A percentile compares a stretch with the other conserved stretches of the same genome.
Evolutionary conservation across 441 rosid species (phyloP).

Genomic region (Populus hybrid): DNA sequence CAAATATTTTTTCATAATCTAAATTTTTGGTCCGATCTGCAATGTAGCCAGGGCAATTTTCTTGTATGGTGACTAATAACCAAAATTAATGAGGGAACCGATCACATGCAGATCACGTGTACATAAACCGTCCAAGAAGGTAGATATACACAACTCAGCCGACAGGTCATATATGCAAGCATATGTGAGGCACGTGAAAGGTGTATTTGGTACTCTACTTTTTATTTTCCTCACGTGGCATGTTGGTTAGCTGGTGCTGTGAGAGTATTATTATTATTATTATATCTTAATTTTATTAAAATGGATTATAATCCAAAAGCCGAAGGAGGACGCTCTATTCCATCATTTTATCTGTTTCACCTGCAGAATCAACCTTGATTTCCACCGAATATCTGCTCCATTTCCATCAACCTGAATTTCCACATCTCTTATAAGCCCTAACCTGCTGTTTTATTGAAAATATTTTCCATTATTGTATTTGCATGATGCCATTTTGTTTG

Average conservation of each 20-base stretch:
- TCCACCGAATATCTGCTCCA: background rate
- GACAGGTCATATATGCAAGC: conserved; percentile 24
- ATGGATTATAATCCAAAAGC: background rate
- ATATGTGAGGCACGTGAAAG: conserved; percentile 43
- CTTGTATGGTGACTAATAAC: background rate
- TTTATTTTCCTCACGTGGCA: too few species aligned
- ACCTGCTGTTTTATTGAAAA: background rate
- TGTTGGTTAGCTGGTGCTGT: background rate
- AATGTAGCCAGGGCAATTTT: accelerated
- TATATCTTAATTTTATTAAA: background rate
- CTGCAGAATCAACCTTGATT: background rate
- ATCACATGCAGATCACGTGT: conserved; percentile 30
- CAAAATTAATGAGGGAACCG: background rate
- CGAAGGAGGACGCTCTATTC: background rate
- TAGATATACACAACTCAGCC: conserved; percentile 18
- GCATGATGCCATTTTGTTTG: background rate
- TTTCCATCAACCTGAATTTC: background rate
- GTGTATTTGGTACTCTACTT: background rate
- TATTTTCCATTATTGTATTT: background rate
- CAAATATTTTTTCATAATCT: too few species aligned
- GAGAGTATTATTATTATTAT: background rate
- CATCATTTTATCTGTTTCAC: background rate
- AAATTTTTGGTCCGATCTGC: background rate
- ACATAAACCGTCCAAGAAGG: background rate
- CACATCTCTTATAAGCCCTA: background rate